Evolutionary conservation across 352 stramenopile species (phyloP).

Genomic region (Globisporangium iwayamae): DNA sequence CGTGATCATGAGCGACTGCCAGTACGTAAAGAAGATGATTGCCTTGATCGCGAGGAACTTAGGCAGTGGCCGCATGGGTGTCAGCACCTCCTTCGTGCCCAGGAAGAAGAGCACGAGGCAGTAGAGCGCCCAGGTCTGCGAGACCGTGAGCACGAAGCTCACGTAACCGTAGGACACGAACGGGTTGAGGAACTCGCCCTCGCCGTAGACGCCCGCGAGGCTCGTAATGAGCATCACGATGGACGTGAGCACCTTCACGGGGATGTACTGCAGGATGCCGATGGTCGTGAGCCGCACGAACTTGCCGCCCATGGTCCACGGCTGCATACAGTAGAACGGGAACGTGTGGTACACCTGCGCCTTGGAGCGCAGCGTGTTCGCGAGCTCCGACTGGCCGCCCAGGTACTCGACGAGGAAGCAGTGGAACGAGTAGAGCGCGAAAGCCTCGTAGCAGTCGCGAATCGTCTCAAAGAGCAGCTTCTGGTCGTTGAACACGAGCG

Average conservation of each 20-base stretch:
- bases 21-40: conserved; percentile 96
- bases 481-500: conserved; percentile 87
- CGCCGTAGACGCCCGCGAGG: conserved; percentile 83
- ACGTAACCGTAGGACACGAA: conserved; percentile 86
- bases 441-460: conserved; percentile 92
- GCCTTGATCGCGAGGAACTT: conserved; percentile 95
- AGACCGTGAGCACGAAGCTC: conserved; percentile 87
- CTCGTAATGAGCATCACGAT: conserved; percentile 86
- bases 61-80: conserved; percentile 85
- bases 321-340: conserved; percentile 85
- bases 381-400: conserved; percentile 76
- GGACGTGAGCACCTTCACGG: conserved; percentile 84
- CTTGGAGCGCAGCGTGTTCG: conserved; percentile 84
- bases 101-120: conserved; percentile 93
- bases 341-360: conserved; percentile 73
- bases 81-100: conserved; percentile 87
- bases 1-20: conserved; percentile 91
- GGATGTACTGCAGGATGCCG: conserved; percentile 92
- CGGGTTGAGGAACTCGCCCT: conserved; percentile 86
- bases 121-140: conserved; percentile 92
- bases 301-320: conserved; percentile 91
- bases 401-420: conserved; percentile 91
- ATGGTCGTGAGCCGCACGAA: conserved; percentile 92
- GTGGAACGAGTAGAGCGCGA: conserved; percentile 92
- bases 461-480: conserved; percentile 89